These are phyloP conservation scores for Penicillium riverlandense DNA, from an alignment of 495 filamentous ascomycete species.

Conservation along the genomic window DNA sequence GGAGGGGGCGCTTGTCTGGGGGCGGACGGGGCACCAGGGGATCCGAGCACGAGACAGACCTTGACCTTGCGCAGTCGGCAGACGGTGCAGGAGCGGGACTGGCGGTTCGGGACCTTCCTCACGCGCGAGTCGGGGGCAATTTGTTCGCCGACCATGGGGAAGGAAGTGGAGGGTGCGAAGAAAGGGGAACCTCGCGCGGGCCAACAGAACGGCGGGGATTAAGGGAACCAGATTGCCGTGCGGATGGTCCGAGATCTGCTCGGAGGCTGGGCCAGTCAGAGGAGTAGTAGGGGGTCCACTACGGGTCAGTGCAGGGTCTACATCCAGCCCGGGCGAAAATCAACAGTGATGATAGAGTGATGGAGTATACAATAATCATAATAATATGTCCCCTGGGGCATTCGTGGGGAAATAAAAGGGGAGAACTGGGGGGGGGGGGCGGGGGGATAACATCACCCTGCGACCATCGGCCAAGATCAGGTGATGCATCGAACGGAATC, in stretches of 20 bases:
- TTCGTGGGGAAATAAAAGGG: too few species aligned
- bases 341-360: too few species aligned
- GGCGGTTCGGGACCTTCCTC: conserved; percentile 23
- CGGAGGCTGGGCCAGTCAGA: conserved; percentile 5
- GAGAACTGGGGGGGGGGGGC: too few species aligned
- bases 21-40: background rate
- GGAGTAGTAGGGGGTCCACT: background rate
- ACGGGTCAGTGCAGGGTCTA: too few species aligned
- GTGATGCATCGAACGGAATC: too few species aligned
- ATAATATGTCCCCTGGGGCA: too few species aligned
- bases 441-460: too few species aligned
- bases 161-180: conserved; percentile 4
- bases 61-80: conserved; percentile 41
- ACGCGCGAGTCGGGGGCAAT: conserved; percentile 16
- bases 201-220: conserved; percentile 30
- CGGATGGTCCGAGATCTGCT: conserved; percentile 21
- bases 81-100: conserved; percentile 39
- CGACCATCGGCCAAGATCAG: too few species aligned
- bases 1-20: conserved; percentile 1
- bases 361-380: too few species aligned
- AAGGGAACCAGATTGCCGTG: conserved; percentile 25
- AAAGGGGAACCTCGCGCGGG: conserved; percentile 12
- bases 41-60: conserved; percentile 29
- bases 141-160: conserved; percentile 19
- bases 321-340: too few species aligned